Evolutionary conservation across 257 asterid species (phyloP).

Genomic region (Asclepias syriaca): DNA sequence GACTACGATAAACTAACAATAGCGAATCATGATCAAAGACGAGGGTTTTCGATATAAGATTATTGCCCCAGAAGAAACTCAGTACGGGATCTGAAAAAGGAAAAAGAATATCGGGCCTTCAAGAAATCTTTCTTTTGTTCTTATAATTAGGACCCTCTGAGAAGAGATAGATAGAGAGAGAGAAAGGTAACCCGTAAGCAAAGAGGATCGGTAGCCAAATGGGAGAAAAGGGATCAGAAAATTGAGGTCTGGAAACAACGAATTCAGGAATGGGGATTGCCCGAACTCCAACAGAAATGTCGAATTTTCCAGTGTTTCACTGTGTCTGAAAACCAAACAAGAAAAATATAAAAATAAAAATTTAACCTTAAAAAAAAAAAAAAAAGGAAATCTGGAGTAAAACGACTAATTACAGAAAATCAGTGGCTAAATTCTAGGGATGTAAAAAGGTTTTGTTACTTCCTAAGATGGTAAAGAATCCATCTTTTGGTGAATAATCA

Average conservation of each 20-base stretch:
- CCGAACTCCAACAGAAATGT: too few relatives aligned
- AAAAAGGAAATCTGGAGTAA: neutral
- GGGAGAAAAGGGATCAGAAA: neutral
- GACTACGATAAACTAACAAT: neutral
- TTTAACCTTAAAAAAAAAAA: neutral
- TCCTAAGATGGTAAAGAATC: neutral
- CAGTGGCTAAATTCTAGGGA: neutral
- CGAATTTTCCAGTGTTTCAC: neutral
- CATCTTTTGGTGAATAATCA: neutral
- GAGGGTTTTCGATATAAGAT: neutral
- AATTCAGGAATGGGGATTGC: neutral
- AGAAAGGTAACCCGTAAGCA: too few relatives aligned
- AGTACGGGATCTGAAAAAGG: neutral
- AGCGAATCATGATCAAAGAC: neutral
- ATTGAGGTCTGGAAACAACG: neutral
- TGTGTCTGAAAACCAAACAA: neutral
- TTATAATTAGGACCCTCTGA: neutral
- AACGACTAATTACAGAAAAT: neutral
- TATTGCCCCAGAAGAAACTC: neutral
- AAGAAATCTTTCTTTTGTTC: neutral
- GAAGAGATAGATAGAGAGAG: neutral
- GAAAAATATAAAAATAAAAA: too few relatives aligned
- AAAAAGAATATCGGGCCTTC: neutral
- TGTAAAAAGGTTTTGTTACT: neutral
- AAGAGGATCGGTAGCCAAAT: neutral